phyloP scores from a whole-genome alignment of 805 yeast species.

The Saccharomycodes ludwigii region DNA sequence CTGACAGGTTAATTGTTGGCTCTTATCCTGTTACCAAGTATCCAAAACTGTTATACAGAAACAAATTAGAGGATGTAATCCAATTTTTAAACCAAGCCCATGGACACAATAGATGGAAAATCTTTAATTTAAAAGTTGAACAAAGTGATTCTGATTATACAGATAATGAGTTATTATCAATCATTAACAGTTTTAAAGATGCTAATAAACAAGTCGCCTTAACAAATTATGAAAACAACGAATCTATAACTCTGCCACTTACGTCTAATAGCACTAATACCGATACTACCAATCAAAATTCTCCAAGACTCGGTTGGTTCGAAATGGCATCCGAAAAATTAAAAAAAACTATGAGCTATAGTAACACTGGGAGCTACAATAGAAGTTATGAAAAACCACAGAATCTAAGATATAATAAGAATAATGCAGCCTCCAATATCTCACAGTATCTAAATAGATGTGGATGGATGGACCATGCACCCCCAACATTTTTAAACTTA shows the following conservation, averaged over 20 bases:
- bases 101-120: constrained; percentile 45
- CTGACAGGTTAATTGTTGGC: constrained; percentile 54
- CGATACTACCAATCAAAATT: too few relatives aligned
- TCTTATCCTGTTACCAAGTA: constrained; percentile 54
- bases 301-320: too few relatives aligned
- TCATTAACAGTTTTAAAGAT: constrained; percentile 1
- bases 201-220: too few relatives aligned
- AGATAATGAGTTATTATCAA: constrained; percentile 12
- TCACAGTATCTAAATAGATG: constrained; percentile 8
- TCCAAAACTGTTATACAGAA: constrained; percentile 36
- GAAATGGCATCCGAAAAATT: too few relatives aligned
- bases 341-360: too few relatives aligned
- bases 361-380: too few relatives aligned
- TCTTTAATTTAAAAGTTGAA: constrained; percentile 64
- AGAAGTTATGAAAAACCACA: too few relatives aligned
- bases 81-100: constrained; percentile 34
- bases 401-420: too few relatives aligned
- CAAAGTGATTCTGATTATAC: constrained; percentile 27
- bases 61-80: constrained; percentile 38
- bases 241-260: too few relatives aligned
- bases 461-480: constrained; percentile 70
- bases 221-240: too few relatives aligned
- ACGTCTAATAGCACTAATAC: too few relatives aligned
- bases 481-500: constrained; percentile 52
- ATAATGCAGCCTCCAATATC: too few relatives aligned